Base-by-base conservation (phyloP, 1,284 basidiomycete species). In the Cerrena zonata region DNA sequence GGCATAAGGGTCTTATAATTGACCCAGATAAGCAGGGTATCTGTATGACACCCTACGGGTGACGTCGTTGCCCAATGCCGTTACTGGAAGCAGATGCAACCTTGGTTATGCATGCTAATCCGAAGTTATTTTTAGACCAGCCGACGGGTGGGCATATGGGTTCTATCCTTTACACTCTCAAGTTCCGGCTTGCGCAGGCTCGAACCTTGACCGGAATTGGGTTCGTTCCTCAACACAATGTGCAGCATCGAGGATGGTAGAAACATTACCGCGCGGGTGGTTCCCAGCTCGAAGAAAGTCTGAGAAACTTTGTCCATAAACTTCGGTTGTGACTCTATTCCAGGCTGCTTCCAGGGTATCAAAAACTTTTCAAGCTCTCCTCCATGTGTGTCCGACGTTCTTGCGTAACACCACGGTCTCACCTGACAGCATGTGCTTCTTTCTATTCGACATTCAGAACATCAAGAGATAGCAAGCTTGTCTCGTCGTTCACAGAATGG, bases 211-310 rank as follows among this genome's bases (percentile, higher is more conserved):
- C 30, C 30, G 15, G 15, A 7, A 7, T 34, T 34, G 30, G 30
- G 15, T 34, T 34, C 15, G 15, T 34, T 7, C 30, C 30, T 34
- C 30, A 34, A 34, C 7, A 34, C 30, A 34, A 34, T 34, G 30
- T 34, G 30, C 30, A 15, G 30, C 30, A 15, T 34, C 30, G 30
- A 7, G 30, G 30, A 7, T 7, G 30, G 30, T n/a, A n/a, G n/a
- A 15, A 34, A 7, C 21, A 23, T 23, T 42, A 42, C 41, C 21
- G 41, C 41, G 21, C 18, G 41, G 51, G 41, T 24, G 2, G 12
- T 56, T 56, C 54, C 43, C 54, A 56, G 38, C 54, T 46, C 21
- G 45, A 48, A 34, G 42, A 5, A 10, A 23, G 23, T 48, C 41
- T 56, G 54, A 50, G 54, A 56, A 56, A 37, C 34, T 22, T 18